phyloP scores from a whole-genome alignment of 352 stramenopile genomes.

The Peronospora destructor region DNA sequence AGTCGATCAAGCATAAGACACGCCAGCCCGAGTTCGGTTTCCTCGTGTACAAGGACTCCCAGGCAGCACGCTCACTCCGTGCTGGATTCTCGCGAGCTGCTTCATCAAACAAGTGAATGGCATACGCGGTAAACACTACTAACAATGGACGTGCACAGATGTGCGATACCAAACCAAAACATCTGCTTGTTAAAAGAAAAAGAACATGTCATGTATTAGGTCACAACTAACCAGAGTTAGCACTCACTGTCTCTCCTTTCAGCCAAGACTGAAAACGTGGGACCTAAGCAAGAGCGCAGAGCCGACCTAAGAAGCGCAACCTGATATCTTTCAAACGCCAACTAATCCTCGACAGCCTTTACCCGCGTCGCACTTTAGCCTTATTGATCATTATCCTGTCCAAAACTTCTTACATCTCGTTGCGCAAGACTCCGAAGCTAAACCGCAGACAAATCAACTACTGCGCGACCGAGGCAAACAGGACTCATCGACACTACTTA shows the following conservation, averaged over 20 bases:
- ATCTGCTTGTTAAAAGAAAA: constrained; percentile 23
- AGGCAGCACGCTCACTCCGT: constrained; percentile 11
- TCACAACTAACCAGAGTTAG: constrained; percentile 42
- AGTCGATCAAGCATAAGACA: constrained; percentile 62
- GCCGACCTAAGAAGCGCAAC: constrained; percentile 8
- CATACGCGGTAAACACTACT: not conserved
- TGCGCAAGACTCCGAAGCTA: constrained; percentile 17
- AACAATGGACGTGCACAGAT: not conserved
- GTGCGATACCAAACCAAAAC: constrained; percentile 13
- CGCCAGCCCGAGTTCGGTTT: constrained; percentile 61
- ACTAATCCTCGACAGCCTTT: constrained; percentile 25
- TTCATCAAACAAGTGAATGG: constrained; percentile 1
- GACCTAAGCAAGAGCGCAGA: constrained; percentile 12
- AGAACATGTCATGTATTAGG: constrained; percentile 40
- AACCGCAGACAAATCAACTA: constrained; percentile 22
- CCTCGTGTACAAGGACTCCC: constrained; percentile 59
- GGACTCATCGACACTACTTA: constrained; percentile 56
- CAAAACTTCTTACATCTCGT: constrained; percentile 10
- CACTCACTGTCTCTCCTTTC: constrained; percentile 33
- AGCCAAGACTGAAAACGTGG: constrained; percentile 24
- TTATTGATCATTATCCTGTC: constrained; percentile 24
- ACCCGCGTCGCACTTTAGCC: constrained; percentile 18
- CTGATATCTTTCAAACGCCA: constrained; percentile 12
- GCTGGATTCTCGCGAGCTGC: constrained; percentile 16
- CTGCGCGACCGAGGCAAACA: constrained; percentile 22